phyloP scores from a whole-genome alignment of 2,329 filamentous ascomycete species.

The Niveomyces coronatus region DNA sequence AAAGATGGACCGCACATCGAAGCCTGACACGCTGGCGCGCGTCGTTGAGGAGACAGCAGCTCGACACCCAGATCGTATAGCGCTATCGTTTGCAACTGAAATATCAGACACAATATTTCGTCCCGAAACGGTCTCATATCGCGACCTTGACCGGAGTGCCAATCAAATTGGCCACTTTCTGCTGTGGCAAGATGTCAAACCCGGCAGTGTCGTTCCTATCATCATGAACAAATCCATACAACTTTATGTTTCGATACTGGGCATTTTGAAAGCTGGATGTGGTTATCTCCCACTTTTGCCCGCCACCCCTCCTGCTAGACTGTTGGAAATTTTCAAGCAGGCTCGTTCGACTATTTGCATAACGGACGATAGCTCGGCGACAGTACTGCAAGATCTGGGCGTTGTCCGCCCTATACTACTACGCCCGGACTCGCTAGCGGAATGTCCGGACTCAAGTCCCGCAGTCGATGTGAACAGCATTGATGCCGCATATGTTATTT shows the following conservation, averaged over 20 bases:
- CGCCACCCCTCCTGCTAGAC: constrained; percentile 52
- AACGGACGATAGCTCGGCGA: constrained; percentile 22
- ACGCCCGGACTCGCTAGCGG: constrained; percentile 16
- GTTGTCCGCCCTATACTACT: constrained; percentile 24
- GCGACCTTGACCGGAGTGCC: constrained; percentile 49
- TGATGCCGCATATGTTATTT: constrained; percentile 65
- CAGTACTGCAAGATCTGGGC: constrained; percentile 10
- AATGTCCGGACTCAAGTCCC: constrained; percentile 27
- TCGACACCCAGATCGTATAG: neutral
- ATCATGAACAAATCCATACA: constrained; percentile 66
- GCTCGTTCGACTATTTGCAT: constrained; percentile 40
- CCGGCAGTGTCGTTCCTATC: constrained; percentile 57
- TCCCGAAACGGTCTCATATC: constrained; percentile 47
- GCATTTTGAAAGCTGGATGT: constrained; percentile 61
- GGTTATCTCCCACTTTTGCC: constrained; percentile 74
- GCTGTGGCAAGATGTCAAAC: constrained; percentile 29
- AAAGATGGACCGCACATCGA: constrained; percentile 8
- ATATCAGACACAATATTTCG: constrained; percentile 11
- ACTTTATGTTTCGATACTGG: constrained; percentile 66
- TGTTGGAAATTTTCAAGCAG: constrained; percentile 51
- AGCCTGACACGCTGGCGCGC: constrained; percentile 50
- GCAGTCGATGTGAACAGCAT: constrained; percentile 29
- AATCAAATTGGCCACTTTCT: constrained; percentile 54
- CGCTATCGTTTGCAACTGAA: constrained; percentile 6
- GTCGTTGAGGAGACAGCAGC: constrained; percentile 39